phyloP scores from a whole-genome alignment of 2,329 filamentous ascomycete species.

The Phyllachora maydis region DNA sequence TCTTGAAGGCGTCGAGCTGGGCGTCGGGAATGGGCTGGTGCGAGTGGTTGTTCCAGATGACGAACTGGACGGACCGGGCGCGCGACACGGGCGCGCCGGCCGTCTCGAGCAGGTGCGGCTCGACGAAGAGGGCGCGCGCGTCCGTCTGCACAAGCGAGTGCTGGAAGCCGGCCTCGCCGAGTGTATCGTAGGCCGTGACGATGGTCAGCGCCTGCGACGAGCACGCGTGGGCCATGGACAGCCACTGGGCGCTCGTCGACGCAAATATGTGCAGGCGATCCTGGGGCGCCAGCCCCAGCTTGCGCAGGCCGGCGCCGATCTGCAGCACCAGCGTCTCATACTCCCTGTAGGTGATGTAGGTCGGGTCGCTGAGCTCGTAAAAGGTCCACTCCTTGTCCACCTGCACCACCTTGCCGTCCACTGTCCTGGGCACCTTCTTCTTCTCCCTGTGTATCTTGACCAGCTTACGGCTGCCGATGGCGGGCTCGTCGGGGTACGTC shows the following conservation, averaged over 20 bases:
- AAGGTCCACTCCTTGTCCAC: conserved; percentile 84
- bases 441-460: conserved; percentile 62
- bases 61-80: conserved; percentile 29
- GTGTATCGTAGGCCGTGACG: conserved; percentile 87
- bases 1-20: conserved; percentile 33
- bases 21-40: conserved; percentile 27
- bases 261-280: conserved; percentile 68
- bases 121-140: conserved; percentile 68
- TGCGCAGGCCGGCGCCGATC: conserved; percentile 52
- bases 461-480: conserved; percentile 52
- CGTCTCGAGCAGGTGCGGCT: conserved; percentile 54
- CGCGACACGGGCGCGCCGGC: conserved; percentile 33
- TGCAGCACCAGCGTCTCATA: conserved; percentile 51
- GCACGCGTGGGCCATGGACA: conserved; percentile 58
- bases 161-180: conserved; percentile 65
- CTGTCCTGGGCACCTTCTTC: conserved; percentile 76
- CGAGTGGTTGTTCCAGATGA: conserved; percentile 40
- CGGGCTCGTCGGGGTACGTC: conserved; percentile 39
- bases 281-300: conserved; percentile 45
- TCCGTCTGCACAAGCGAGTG: conserved; percentile 71
- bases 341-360: conserved; percentile 59
- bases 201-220: conserved; percentile 75
- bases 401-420: conserved; percentile 60
- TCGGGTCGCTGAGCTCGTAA: conserved; percentile 64
- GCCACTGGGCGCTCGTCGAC: conserved; percentile 70